phyloP scores from a whole-genome alignment of 352 stramenopile species.

The Globisporangium spinosum region DNA sequence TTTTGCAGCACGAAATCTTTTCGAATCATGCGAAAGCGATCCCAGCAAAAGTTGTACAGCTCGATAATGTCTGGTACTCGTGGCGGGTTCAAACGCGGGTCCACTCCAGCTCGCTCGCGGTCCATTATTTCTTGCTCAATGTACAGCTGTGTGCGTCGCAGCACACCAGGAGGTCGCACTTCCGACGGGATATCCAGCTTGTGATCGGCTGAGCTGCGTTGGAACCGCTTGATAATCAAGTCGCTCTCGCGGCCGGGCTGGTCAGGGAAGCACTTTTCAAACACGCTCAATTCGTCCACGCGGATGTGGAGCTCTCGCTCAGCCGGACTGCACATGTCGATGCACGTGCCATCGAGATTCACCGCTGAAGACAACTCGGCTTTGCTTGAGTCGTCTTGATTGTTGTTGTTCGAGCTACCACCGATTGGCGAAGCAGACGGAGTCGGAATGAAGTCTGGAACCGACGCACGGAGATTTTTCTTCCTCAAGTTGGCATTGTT shows the following conservation, averaged over 20 bases:
- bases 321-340: constrained; percentile 82
- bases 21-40: constrained; percentile 94
- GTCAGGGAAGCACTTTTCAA: constrained; percentile 78
- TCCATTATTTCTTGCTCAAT: constrained; percentile 88
- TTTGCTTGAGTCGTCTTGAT: constrained; percentile 39
- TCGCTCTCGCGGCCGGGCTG: constrained; percentile 53
- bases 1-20: constrained; percentile 97
- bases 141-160: constrained; percentile 78
- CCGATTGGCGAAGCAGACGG: background rate
- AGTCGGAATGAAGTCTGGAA: background rate
- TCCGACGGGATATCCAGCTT: constrained; percentile 83
- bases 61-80: constrained; percentile 73
- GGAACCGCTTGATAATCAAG: constrained; percentile 86
- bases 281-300: constrained; percentile 83
- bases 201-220: constrained; percentile 82
- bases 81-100: constrained; percentile 68
- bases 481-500: constrained; percentile 26
- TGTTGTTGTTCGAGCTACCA: background rate
- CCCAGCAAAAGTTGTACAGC: constrained; percentile 97
- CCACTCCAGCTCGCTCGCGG: constrained; percentile 51
- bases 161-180: constrained; percentile 72
- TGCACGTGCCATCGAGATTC: constrained; percentile 71
- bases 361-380: constrained; percentile 52
- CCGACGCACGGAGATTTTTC: constrained; percentile 20
- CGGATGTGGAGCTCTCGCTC: constrained; percentile 84